Percentiles rank a stretch among this genome's conserved stretches.
phyloP scores from a whole-genome alignment of 1,139 yeast genomes.

The Debaryomyces psychrophilus region DNA sequence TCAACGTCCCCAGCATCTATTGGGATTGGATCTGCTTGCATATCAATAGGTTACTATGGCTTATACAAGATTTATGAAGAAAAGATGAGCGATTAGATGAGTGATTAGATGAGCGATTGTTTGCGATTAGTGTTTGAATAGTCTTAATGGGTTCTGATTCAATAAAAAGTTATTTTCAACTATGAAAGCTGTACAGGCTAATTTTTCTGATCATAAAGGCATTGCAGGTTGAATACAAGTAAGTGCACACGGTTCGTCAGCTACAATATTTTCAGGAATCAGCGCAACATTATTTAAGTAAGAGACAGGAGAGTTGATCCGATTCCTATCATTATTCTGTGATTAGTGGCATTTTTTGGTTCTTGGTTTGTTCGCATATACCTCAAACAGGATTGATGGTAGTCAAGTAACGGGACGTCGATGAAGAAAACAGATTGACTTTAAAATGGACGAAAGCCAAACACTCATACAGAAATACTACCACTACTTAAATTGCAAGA shows the following conservation, averaged over 20 bases:
- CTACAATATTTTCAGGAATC: constrained; percentile 46
- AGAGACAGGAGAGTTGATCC: constrained; percentile 45
- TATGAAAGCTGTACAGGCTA: constrained; percentile 67
- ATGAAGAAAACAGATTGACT: neutral
- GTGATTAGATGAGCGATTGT: no score
- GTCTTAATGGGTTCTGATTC: constrained; percentile 65
- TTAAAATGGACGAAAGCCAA: neutral
- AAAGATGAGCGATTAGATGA: no score
- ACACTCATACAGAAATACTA: neutral
- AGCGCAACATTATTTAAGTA: constrained; percentile 49
- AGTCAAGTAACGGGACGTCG: neutral
- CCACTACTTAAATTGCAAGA: neutral
- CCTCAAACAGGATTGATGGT: constrained; percentile 16
- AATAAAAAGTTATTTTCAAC: constrained; percentile 63
- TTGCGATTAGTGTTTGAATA: constrained; percentile 47
- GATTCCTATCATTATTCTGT: constrained; percentile 41
- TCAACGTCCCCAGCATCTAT: constrained; percentile 57
- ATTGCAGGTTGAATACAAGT: constrained; percentile 69
- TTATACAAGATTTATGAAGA: constrained; percentile 35
- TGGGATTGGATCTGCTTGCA: constrained; percentile 53
- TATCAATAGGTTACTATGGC: constrained; percentile 46
- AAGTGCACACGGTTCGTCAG: constrained; percentile 57
- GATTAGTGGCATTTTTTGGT: constrained; percentile 38
- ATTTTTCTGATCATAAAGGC: constrained; percentile 71
- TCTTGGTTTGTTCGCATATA: constrained; percentile 43